Evolutionary conservation across 768 basidiomycete species (phyloP).

Genomic region (Amanita pallidorosea): DNA sequence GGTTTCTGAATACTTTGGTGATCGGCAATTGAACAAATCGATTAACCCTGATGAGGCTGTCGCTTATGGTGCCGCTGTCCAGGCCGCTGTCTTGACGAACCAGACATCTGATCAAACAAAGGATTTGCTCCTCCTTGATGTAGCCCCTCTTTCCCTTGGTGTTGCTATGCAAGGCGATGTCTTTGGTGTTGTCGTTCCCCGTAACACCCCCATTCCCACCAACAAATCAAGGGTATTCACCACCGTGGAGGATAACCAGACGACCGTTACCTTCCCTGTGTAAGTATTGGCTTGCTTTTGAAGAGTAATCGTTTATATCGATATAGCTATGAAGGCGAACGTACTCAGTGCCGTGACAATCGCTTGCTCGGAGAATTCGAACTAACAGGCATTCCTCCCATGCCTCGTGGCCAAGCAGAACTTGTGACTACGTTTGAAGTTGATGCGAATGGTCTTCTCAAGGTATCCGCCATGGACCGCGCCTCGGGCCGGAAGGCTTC

Average conservation of each 20-base stretch:
- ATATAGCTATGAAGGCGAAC: constrained; percentile 91
- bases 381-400: constrained; percentile 96
- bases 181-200: constrained; percentile 98
- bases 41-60: constrained; percentile 99
- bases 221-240: constrained; percentile 99
- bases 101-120: constrained; percentile 99
- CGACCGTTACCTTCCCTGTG: constrained; percentile 99
- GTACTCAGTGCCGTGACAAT: constrained; percentile 99
- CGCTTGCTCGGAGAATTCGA: constrained; percentile 99
- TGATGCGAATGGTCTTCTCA: constrained; percentile 97
- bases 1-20: constrained; percentile 97
- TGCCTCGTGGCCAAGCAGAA: constrained; percentile 99
- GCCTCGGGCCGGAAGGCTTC: constrained; percentile 99
- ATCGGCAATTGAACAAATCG: constrained; percentile 97
- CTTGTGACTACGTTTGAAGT: constrained; percentile 99
- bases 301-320: constrained; percentile 5
- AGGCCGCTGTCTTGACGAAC: constrained; percentile 97
- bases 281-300: constrained; percentile 22
- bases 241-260: constrained; percentile 99
- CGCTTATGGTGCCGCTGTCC: constrained; percentile 98
- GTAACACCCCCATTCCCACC: constrained; percentile 98
- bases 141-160: constrained; percentile 96
- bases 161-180: constrained; percentile 99
- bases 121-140: constrained; percentile 96
- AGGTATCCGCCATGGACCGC: constrained; percentile 97